These are phyloP conservation scores for Forsythia suspensa DNA, from an alignment of 257 asterid species.

Conservation along the genomic window DNA sequence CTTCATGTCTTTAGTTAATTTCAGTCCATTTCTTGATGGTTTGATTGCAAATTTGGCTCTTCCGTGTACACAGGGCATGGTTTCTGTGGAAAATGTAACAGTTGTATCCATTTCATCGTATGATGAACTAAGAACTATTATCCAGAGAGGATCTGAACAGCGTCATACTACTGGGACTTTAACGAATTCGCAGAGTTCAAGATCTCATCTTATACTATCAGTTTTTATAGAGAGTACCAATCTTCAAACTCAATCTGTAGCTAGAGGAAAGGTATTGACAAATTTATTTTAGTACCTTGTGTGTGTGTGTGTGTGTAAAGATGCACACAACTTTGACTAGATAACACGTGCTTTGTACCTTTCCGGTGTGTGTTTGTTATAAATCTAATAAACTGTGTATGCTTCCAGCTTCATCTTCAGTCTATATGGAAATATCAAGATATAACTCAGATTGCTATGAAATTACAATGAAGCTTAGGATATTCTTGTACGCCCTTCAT, in stretches of 20 bases:
- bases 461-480: neutral
- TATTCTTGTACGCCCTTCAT: neutral
- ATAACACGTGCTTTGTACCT: neutral
- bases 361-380: neutral
- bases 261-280: conserved; percentile 86
- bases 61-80: conserved; percentile 74
- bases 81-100: conserved; percentile 79
- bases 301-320: neutral
- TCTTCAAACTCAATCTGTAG: conserved; percentile 91
- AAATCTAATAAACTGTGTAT: neutral
- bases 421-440: neutral
- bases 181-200: conserved; percentile 95
- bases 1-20: neutral
- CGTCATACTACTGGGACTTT: conserved; percentile 94
- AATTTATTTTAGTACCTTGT: conserved; percentile 4
- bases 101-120: conserved; percentile 65
- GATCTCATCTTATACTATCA: conserved; percentile 93
- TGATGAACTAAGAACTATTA: conserved; percentile 65
- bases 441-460: neutral
- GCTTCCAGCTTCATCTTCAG: neutral
- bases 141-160: conserved; percentile 80
- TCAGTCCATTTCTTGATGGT: conserved; percentile 3
- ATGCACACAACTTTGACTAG: neutral
- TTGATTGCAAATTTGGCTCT: conserved; percentile 21
- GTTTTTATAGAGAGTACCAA: conserved; percentile 86